Conservation (phyloP, 768 basidiomycete genomes). For the Suillus occidentalis region DNA sequence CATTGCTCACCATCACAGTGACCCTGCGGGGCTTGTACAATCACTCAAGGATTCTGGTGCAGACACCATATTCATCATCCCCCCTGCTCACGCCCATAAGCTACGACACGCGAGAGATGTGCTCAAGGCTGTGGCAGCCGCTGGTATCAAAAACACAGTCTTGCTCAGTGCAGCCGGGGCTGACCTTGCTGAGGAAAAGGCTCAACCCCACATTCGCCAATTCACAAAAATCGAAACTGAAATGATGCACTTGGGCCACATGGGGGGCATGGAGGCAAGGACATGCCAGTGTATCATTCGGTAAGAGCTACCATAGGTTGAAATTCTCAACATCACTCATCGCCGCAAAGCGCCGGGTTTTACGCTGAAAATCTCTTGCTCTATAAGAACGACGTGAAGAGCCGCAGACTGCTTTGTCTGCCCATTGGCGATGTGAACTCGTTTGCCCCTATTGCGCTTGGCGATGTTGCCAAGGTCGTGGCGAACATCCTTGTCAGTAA, state of each 20-base stretch:
- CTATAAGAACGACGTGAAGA: slow-evolving; percentile 28
- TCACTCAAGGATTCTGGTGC: slow-evolving; percentile 1
- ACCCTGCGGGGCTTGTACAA: not conserved
- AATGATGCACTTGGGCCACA: slow-evolving; percentile 25
- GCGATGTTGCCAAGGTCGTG: too few relatives aligned
- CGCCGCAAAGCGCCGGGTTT: slow-evolving; percentile 23
- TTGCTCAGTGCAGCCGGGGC: too few relatives aligned
- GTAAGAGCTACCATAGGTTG: slow-evolving; percentile 2
- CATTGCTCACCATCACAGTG: not conserved
- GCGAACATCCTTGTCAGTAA: slow-evolving; percentile 27
- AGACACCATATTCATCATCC: slow-evolving; percentile 10
- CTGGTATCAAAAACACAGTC: too few relatives aligned
- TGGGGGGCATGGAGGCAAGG: slow-evolving; percentile 24
- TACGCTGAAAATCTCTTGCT: slow-evolving; percentile 32
- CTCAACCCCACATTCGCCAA: too few relatives aligned
- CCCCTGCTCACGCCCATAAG: slow-evolving; percentile 7
- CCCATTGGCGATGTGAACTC: slow-evolving; percentile 28
- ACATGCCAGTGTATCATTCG: slow-evolving; percentile 31
- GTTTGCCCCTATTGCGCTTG: too few relatives aligned
- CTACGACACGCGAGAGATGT: too few relatives aligned
- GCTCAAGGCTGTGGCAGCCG: too few relatives aligned
- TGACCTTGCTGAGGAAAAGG: too few relatives aligned
- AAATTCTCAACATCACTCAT: not conserved
- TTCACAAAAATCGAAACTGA: too few relatives aligned
- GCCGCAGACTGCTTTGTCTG: slow-evolving; percentile 24